Evolutionary conservation across 345 rosid genomes (phyloP).

Genomic region (Bruguiera parviflora): DNA sequence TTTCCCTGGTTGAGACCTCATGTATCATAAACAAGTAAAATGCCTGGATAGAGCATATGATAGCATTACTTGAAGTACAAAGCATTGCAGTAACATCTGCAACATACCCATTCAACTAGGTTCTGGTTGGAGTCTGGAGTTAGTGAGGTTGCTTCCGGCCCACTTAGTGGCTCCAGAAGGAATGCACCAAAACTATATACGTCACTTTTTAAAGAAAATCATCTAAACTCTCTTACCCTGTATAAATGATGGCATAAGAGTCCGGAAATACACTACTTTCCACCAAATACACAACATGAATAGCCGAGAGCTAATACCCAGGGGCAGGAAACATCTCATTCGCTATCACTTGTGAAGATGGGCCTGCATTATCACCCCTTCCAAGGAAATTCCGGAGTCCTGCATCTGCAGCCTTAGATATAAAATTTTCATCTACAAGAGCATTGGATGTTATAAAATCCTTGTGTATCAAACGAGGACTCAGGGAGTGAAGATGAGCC

Average conservation of each 20-base stretch:
- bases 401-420: slow-evolving; percentile 91
- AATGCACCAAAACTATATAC: slow-evolving; percentile 88
- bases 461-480: slow-evolving; percentile 80
- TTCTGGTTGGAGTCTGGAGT: slow-evolving; percentile 53
- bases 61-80: neutral
- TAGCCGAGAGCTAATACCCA: slow-evolving; percentile 47
- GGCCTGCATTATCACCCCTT: slow-evolving; percentile 62
- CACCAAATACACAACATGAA: neutral
- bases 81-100: neutral
- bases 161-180: slow-evolving; percentile 76
- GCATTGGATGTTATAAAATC: slow-evolving; percentile 91
- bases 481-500: slow-evolving; percentile 81
- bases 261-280: slow-evolving; percentile 14
- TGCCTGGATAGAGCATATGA: neutral
- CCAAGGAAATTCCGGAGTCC: slow-evolving; percentile 81
- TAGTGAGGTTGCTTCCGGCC: slow-evolving; percentile 66
- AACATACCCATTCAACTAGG: no score
- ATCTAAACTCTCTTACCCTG: slow-evolving; percentile 82
- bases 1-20: neutral
- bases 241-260: slow-evolving; percentile 7
- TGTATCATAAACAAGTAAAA: neutral
- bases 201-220: slow-evolving; percentile 89
- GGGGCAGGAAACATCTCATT: slow-evolving; percentile 87
- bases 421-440: slow-evolving; percentile 84
- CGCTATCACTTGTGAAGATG: slow-evolving; percentile 64